Percentiles rank a stretch among this genome's conserved stretches.
Evolutionary conservation across 495 filamentous ascomycete genomes (phyloP).

Genomic region (Penicillium steckii): DNA sequence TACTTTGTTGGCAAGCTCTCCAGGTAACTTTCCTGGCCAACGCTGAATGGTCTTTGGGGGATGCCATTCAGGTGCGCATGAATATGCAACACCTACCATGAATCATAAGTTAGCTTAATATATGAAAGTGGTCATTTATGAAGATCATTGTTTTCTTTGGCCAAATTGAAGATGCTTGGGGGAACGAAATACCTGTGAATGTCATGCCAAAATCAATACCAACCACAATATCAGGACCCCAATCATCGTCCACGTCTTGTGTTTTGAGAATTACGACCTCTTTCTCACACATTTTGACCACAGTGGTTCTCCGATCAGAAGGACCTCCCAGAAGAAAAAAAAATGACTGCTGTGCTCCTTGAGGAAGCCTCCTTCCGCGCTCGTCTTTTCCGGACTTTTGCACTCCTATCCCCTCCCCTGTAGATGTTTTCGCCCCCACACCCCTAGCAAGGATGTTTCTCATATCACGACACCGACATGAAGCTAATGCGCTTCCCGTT

Average conservation of each 20-base stretch:
- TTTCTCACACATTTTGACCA: conserved; percentile 18
- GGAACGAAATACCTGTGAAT: conserved; percentile 51
- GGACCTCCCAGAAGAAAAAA: not conserved
- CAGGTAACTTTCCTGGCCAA: conserved; percentile 56
- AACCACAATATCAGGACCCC: conserved; percentile 53
- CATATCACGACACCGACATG: not conserved
- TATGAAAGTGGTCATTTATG: not conserved
- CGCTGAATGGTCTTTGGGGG: conserved; percentile 55
- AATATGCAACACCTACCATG: conserved; percentile 53
- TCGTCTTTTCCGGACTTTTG: not conserved
- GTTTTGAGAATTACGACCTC: conserved; percentile 13
- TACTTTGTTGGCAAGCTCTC: conserved; percentile 59
- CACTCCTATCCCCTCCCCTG: not conserved
- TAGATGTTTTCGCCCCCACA: not conserved
- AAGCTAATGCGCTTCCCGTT: too few species aligned
- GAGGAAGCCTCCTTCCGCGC: not conserved
- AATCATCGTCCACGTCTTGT: not conserved
- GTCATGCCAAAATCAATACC: conserved; percentile 65
- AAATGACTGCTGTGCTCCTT: not conserved
- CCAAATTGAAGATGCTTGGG: too few species aligned
- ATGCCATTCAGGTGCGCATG: conserved; percentile 41
- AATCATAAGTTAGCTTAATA: not conserved
- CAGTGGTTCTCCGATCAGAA: not conserved
- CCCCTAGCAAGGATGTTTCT: not conserved
- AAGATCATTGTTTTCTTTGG: not conserved